Percentiles rank a stretch among this genome's conserved stretches.
These are phyloP conservation scores for Keqinozyma sinolaborantium DNA, from an alignment of 1,139 yeast genomes.

Conservation along the genomic window DNA sequence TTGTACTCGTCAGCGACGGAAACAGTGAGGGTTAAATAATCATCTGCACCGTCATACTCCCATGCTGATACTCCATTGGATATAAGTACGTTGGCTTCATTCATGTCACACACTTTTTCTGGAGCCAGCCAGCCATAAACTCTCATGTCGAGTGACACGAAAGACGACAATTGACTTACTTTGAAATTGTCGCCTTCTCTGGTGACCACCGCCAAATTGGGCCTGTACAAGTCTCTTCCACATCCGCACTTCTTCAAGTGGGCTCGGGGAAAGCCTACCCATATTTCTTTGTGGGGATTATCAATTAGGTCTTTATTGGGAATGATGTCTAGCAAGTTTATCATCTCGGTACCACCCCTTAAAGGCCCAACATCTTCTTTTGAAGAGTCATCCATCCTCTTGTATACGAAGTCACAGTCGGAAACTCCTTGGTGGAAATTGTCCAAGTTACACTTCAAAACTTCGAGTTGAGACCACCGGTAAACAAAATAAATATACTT, in stretches of 20 bases:
- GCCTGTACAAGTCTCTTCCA: slow-evolving; percentile 44
- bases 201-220: slow-evolving; percentile 38
- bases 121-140: slow-evolving; percentile 30
- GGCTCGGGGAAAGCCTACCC: slow-evolving; percentile 50
- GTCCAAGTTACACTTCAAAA: slow-evolving; percentile 20
- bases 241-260: slow-evolving; percentile 47
- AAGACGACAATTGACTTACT: slow-evolving; percentile 30
- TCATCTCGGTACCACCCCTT: slow-evolving; percentile 32
- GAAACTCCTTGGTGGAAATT: slow-evolving; percentile 23
- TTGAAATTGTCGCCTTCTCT: slow-evolving; percentile 17
- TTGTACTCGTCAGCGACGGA: slow-evolving; percentile 37
- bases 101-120: slow-evolving; percentile 19
- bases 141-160: slow-evolving; percentile 30
- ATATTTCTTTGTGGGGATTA: slow-evolving; percentile 33
- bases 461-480: slow-evolving; percentile 26
- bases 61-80: slow-evolving; percentile 37
- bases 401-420: slow-evolving; percentile 23
- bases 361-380: slow-evolving; percentile 25
- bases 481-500: slow-evolving; percentile 22
- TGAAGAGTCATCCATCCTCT: slow-evolving; percentile 6
- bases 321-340: slow-evolving; percentile 16
- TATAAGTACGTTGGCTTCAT: slow-evolving; percentile 28
- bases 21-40: slow-evolving; percentile 28
- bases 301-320: slow-evolving; percentile 7
- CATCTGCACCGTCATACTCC: slow-evolving; percentile 18